A percentile compares a stretch with the other conserved stretches of the same genome.
Evolutionary conservation across 495 filamentous ascomycete species (phyloP).

Genomic region (Tuber calosporum): DNA sequence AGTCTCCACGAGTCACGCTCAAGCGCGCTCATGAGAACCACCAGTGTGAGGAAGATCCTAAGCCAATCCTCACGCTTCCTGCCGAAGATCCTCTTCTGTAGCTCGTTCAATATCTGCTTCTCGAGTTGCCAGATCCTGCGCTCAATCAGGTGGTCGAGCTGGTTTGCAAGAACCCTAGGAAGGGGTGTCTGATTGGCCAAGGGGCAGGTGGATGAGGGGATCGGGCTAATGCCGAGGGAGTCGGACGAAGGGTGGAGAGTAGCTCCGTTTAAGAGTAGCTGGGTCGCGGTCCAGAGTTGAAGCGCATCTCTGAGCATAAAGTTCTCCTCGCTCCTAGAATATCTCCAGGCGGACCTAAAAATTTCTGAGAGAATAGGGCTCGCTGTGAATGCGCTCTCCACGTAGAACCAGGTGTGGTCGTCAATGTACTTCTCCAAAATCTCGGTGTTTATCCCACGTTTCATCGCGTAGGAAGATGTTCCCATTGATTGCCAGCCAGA

Average conservation of each 20-base stretch:
- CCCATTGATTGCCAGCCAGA: constrained; percentile 37
- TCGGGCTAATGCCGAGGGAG: constrained; percentile 33
- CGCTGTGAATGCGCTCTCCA: constrained; percentile 36
- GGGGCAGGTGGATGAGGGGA: constrained; percentile 32
- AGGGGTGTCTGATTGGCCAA: constrained; percentile 31
- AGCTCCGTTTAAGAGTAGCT: constrained; percentile 39
- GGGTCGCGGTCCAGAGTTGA: constrained; percentile 41
- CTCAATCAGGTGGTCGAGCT: constrained; percentile 42
- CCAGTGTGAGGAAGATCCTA: constrained; percentile 37
- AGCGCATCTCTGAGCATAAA: constrained; percentile 37
- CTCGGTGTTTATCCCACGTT: constrained; percentile 38
- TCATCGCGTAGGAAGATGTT: constrained; percentile 41
- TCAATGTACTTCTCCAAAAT: constrained; percentile 42
- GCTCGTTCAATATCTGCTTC: constrained; percentile 39
- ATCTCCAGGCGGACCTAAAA: constrained; percentile 36
- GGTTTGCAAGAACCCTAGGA: constrained; percentile 39
- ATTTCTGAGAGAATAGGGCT: constrained; percentile 40
- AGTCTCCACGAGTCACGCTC: constrained; percentile 42
- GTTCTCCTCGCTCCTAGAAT: constrained; percentile 39
- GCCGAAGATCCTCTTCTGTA: constrained; percentile 41
- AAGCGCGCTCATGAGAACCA: constrained; percentile 39
- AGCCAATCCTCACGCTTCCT: constrained; percentile 42
- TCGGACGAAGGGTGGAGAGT: constrained; percentile 36
- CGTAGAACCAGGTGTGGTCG: constrained; percentile 38
- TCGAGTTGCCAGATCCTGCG: constrained; percentile 41